Evolutionary conservation across 352 stramenopile genomes (phyloP).

Genomic region (Pythium utonaiense): DNA sequence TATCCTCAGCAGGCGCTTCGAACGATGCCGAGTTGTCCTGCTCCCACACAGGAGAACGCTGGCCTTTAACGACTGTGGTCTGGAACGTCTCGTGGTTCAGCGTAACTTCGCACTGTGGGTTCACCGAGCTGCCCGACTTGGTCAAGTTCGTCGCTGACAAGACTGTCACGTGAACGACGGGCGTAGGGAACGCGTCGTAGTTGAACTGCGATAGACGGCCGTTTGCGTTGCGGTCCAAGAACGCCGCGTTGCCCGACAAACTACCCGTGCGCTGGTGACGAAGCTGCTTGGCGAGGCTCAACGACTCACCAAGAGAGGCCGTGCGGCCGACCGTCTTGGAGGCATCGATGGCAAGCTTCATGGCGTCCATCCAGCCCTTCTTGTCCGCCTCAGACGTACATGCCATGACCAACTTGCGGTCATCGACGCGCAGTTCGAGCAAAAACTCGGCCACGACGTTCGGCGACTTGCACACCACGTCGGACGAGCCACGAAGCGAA

Average conservation of each 20-base stretch:
- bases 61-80: constrained; percentile 75
- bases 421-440: constrained; percentile 70
- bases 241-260: constrained; percentile 59
- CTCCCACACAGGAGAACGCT: constrained; percentile 83
- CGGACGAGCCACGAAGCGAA: constrained; percentile 50
- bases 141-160: constrained; percentile 79
- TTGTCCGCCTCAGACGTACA: constrained; percentile 83
- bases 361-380: constrained; percentile 82
- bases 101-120: constrained; percentile 79
- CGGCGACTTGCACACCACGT: constrained; percentile 71
- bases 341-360: constrained; percentile 82
- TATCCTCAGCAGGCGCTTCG: constrained; percentile 70
- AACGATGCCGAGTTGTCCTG: constrained; percentile 85
- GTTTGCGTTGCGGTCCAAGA: constrained; percentile 61
- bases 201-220: constrained; percentile 84
- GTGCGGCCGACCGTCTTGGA: constrained; percentile 79
- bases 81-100: constrained; percentile 81
- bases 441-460: constrained; percentile 69
- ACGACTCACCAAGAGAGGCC: constrained; percentile 45
- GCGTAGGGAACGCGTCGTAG: constrained; percentile 78
- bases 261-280: constrained; percentile 64
- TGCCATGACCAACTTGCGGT: constrained; percentile 79
- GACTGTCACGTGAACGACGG: constrained; percentile 75
- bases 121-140: constrained; percentile 69
- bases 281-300: constrained; percentile 48